Percentiles rank a stretch among this genome's conserved stretches.
Conservation (phyloP, 108 stramenopile genomes). For the Skeletonema potamos region DNA sequence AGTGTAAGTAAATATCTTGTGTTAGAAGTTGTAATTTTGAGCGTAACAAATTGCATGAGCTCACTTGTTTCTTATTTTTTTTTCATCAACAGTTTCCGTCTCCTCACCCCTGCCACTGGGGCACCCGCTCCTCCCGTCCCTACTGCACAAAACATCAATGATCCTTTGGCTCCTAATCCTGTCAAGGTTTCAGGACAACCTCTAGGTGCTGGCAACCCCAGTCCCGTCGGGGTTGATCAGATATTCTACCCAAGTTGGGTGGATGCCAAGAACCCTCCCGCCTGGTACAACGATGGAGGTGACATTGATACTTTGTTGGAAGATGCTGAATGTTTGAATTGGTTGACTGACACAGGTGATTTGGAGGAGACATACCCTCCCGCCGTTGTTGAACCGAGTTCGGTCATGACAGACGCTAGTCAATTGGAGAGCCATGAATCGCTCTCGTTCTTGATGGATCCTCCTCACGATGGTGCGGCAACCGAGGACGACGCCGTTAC, state of each 20-base stretch:
- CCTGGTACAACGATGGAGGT: conserved; percentile 82
- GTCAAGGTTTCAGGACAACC: conserved; percentile 47
- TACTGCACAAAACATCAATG: conserved; percentile 50
- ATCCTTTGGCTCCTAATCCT: conserved; percentile 78
- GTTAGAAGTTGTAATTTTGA: background rate
- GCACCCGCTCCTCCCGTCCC: conserved; percentile 17
- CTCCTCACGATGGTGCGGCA: background rate
- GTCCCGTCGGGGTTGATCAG: conserved; percentile 83
- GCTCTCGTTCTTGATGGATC: conserved; percentile 3
- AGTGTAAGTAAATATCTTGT: conserved; percentile 54
- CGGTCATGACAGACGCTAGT: background rate
- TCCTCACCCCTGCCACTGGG: conserved; percentile 68
- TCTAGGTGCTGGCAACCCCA: conserved; percentile 17
- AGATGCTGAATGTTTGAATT: conserved; percentile 79
- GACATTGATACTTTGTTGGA: conserved; percentile 86
- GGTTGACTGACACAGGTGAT: conserved; percentile 84
- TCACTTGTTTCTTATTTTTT: background rate
- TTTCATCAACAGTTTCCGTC: conserved; percentile 62
- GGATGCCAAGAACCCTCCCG: conserved; percentile 78
- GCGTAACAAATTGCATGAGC: background rate
- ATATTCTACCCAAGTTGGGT: conserved; percentile 76
- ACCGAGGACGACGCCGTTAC: background rate
- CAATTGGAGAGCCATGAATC: conserved; percentile 2
- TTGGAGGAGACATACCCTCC: conserved; percentile 73
- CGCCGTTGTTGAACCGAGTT: conserved; percentile 28